Percentiles rank a stretch among this genome's conserved stretches.
Evolutionary conservation across 176 grass and related monocot species (phyloP).

Genomic region (Oryza glumipatula): DNA sequence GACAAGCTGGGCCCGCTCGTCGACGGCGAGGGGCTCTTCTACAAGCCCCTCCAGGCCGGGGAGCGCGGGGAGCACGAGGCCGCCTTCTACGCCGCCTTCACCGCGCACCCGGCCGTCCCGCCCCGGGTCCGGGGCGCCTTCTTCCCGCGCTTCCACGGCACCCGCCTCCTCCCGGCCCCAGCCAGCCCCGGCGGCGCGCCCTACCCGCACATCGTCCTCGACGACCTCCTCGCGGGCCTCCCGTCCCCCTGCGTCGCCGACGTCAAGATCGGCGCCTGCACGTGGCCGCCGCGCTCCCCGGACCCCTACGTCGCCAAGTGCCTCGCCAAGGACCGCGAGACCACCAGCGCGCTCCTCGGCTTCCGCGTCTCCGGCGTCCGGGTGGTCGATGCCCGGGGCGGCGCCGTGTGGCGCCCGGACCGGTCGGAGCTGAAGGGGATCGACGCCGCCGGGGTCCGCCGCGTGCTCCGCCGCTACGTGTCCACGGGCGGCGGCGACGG

Average conservation of each 20-base stretch:
- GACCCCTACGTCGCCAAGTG: slow-evolving; percentile 73
- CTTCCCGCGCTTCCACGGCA: slow-evolving; percentile 80
- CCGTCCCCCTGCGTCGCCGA: slow-evolving; percentile 62
- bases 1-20: slow-evolving; percentile 60
- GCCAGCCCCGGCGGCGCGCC: slow-evolving; percentile 37
- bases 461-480: slow-evolving; percentile 67
- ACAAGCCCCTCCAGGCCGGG: slow-evolving; percentile 68
- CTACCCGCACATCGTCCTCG: slow-evolving; percentile 69
- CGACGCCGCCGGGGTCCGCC: slow-evolving; percentile 50
- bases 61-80: slow-evolving; percentile 65
- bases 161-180: slow-evolving; percentile 46
- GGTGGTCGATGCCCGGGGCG: slow-evolving; percentile 24
- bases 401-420: slow-evolving; percentile 53
- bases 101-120: slow-evolving; percentile 46
- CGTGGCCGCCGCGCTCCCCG: slow-evolving; percentile 55
- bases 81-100: slow-evolving; percentile 73
- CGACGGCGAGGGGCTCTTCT: slow-evolving; percentile 68
- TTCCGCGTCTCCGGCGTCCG: slow-evolving; percentile 74
- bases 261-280: slow-evolving; percentile 86
- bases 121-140: slow-evolving; percentile 48
- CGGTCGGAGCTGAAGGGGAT: slow-evolving; percentile 47
- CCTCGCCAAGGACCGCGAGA: slow-evolving; percentile 68
- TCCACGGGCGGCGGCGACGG: slow-evolving; percentile 40
- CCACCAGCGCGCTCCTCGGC: slow-evolving; percentile 62
- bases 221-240: slow-evolving; percentile 63